These are phyloP conservation scores for Talaromyces sp. DNA, from an alignment of 2,329 filamentous ascomycete genomes.

Conservation along the genomic window DNA sequence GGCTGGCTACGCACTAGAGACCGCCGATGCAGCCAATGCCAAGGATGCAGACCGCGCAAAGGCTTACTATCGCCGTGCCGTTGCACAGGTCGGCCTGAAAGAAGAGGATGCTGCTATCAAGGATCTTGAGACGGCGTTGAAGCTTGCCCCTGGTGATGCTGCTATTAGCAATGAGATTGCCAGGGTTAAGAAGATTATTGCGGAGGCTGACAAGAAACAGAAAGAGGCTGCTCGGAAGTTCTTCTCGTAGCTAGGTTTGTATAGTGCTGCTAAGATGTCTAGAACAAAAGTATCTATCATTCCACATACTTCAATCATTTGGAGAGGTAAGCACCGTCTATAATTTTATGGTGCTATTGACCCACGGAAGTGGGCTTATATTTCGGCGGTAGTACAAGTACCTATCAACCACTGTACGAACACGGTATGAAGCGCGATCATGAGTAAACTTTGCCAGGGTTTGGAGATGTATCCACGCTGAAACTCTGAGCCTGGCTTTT, in stretches of 20 bases:
- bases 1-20: slow-evolving; percentile 68
- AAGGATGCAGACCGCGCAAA: slow-evolving; percentile 79
- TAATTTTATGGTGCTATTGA: background rate
- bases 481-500: background rate
- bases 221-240: slow-evolving; percentile 92
- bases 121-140: slow-evolving; percentile 71
- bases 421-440: background rate
- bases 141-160: slow-evolving; percentile 69
- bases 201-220: slow-evolving; percentile 76
- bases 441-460: slow-evolving; percentile 8
- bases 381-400: too few species aligned
- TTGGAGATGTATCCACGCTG: background rate
- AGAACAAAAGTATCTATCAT: slow-evolving; percentile 1
- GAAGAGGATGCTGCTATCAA: slow-evolving; percentile 77
- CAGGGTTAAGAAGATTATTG: slow-evolving; percentile 70
- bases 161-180: slow-evolving; percentile 71
- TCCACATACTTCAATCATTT: background rate
- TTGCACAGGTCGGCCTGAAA: slow-evolving; percentile 71
- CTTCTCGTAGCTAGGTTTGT: slow-evolving; percentile 50
- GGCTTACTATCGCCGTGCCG: slow-evolving; percentile 76
- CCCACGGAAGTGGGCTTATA: background rate
- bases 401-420: too few species aligned
- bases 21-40: slow-evolving; percentile 56
- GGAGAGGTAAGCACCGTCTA: background rate
- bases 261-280: background rate